Percentiles rank a stretch among this genome's conserved stretches.
These are phyloP conservation scores for Hypoxylon sp. DNA, from an alignment of 2,329 filamentous ascomycete genomes.

Conservation along the genomic window DNA sequence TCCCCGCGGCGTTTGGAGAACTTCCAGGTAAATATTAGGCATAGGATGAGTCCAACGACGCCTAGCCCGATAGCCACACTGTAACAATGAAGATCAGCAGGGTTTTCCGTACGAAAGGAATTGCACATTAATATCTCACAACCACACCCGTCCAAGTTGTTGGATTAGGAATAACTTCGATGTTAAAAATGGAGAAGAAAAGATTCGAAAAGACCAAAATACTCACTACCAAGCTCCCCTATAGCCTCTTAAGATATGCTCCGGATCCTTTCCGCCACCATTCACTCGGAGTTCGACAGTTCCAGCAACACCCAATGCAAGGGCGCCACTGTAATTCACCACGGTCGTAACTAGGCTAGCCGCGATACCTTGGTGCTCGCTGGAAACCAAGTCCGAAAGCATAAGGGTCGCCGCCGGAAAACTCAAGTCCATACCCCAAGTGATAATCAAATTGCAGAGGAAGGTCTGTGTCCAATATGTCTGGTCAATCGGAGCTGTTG, in stretches of 20 bases:
- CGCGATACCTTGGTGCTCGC: slow-evolving; percentile 56
- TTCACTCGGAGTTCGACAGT: slow-evolving; percentile 55
- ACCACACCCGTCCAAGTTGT: background rate
- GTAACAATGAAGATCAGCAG: slow-evolving; percentile 20
- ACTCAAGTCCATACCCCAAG: slow-evolving; percentile 69
- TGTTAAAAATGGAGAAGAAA: background rate
- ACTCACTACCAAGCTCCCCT: slow-evolving; percentile 51
- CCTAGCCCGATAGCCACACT: slow-evolving; percentile 49
- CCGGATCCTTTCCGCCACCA: slow-evolving; percentile 34
- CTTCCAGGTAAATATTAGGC: slow-evolving; percentile 48
- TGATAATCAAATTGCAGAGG: slow-evolving; percentile 64
- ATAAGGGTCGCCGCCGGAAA: slow-evolving; percentile 69
- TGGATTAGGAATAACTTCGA: background rate
- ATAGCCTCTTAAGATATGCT: slow-evolving; percentile 50
- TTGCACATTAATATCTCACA: background rate
- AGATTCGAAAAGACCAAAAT: background rate
- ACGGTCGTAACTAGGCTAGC: slow-evolving; percentile 68
- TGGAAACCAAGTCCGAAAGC: slow-evolving; percentile 60
- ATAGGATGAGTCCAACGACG: slow-evolving; percentile 47
- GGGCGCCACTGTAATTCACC: slow-evolving; percentile 71
- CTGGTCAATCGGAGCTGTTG: slow-evolving; percentile 62
- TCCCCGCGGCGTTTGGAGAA: slow-evolving; percentile 45
- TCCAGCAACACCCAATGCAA: slow-evolving; percentile 70
- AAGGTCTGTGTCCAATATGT: slow-evolving; percentile 71
- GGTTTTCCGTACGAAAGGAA: background rate